Percentiles rank a stretch among this genome's conserved stretches.
phyloP scores from a whole-genome alignment of 495 filamentous ascomycete species.

The Xylaria scruposa region DNA sequence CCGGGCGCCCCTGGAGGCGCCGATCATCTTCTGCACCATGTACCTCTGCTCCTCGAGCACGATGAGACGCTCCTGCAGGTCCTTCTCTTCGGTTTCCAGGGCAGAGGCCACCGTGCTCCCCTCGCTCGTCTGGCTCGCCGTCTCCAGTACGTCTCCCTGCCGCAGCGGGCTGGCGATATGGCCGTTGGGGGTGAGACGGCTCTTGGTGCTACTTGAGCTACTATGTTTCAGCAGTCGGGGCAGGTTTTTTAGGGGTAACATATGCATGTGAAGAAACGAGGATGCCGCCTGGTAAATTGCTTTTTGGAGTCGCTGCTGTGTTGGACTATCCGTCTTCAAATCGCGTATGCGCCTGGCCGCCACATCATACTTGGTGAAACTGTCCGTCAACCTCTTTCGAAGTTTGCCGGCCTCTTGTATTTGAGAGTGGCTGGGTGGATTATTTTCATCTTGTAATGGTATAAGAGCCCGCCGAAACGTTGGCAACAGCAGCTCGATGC shows the following conservation, averaged over 20 bases:
- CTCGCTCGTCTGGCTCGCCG: conserved; percentile 65
- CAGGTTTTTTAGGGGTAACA: conserved; percentile 87
- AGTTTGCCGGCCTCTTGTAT: conserved; percentile 89
- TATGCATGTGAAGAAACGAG: conserved; percentile 87
- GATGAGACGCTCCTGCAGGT: conserved; percentile 80
- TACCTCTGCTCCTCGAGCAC: conserved; percentile 96
- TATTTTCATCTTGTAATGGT: conserved; percentile 50
- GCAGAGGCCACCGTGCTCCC: conserved; percentile 69
- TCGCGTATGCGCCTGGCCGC: conserved; percentile 85
- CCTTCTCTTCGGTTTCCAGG: conserved; percentile 86
- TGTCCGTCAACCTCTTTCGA: conserved; percentile 87
- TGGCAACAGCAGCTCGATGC: conserved; percentile 83
- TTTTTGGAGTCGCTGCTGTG: conserved; percentile 80
- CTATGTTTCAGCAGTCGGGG: conserved; percentile 81
- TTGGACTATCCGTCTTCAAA: conserved; percentile 70
- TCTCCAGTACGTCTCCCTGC: conserved; percentile 59
- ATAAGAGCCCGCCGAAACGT: conserved; percentile 83
- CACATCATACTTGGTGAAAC: conserved; percentile 87
- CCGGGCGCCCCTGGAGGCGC: conserved; percentile 76
- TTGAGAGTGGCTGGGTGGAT: conserved; percentile 73
- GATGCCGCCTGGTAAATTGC: conserved; percentile 83
- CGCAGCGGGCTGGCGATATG: conserved; percentile 49
- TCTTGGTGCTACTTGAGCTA: conserved; percentile 53
- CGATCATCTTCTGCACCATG: conserved; percentile 88
- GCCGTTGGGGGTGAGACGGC: conserved; percentile 46